Base-by-base conservation (phyloP, 768 basidiomycete genomes). In the Tylopilus sp. region DNA sequence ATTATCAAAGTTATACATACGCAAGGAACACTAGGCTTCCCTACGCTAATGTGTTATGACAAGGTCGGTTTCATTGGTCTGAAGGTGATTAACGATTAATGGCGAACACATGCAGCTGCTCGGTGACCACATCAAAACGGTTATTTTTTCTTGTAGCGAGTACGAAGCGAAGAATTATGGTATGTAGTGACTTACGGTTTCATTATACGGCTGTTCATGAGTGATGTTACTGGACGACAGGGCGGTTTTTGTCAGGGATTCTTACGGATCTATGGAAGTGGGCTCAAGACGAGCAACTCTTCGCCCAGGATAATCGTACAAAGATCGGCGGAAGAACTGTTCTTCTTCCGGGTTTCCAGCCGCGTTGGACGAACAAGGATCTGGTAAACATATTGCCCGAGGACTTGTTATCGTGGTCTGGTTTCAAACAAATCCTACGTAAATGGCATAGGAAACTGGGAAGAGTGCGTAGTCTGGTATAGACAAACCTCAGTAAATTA, bases 161-260 rank as follows among this genome's bases (percentile, higher is more conserved):
- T 92, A 92, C 60, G 95, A 99, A 71, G 94, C 93, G 13, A 83
- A 88, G 46, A 98, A 98, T 70, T 94, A 93, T 62, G 94, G 95
- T 90, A 63, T 29, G 76, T 29, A 12, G n/a, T n/a, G n/a, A 30
- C 67, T 36, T 29, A n/a, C 28, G 25, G 26, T 12, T 34, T 37
- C 37, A 33, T 52, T 44, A 21, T 38, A 29, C 25, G 21, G n/a
- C 14, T 34, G 7, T 14, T 55, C 44, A 31, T 29, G 55, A 19
- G 54, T 24, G n/a, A 10, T 13, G 9, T 54, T 30, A 44, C 41
- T 28, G 36, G 22, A 53, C 36, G 5, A 19, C 58, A 93, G 95
- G 92, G 24, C 92, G 94, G 28, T 98, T 98, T 72, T 72, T 98
- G 24, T 74, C 81, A 3, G 88, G 88, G 6, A 78, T 96, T 38